These are phyloP conservation scores for Zizania palustris DNA, from an alignment of 202 grass and related monocot species.

Conservation along the genomic window DNA sequence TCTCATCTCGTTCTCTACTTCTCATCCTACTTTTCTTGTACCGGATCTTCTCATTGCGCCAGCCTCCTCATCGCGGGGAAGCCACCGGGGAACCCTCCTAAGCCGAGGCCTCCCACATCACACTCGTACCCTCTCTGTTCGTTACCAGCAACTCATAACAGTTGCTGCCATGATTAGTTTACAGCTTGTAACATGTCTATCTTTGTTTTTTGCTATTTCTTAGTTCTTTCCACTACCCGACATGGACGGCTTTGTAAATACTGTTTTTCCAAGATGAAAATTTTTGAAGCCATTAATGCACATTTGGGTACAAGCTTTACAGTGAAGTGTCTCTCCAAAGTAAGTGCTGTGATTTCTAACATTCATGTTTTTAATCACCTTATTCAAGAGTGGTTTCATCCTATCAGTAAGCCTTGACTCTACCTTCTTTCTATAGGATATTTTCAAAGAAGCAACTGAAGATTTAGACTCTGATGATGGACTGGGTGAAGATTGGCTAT, in stretches of 20 bases:
- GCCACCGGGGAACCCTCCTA: too few species aligned
- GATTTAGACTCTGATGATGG: constrained; percentile 49
- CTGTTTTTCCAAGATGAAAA: constrained; percentile 72
- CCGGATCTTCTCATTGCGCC: too few species aligned
- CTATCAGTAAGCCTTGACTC: constrained; percentile 10
- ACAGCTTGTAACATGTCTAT: constrained; percentile 25
- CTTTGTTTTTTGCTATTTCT: constrained; percentile 41
- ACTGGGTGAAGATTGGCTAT: constrained; percentile 75
- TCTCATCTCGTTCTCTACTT: too few species aligned
- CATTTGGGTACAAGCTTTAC: constrained; percentile 80
- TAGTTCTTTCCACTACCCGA: constrained; percentile 57
- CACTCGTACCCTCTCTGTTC: too few species aligned
- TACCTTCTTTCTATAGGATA: constrained; percentile 62
- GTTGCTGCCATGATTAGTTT: constrained; percentile 14
- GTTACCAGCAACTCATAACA: too few species aligned
- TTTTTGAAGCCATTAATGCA: constrained; percentile 95
- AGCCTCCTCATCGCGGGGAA: too few species aligned
- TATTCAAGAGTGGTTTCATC: constrained; percentile 11
- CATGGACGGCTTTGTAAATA: constrained; percentile 88
- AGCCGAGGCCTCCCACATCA: too few species aligned
- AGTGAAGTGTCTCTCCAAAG: constrained; percentile 54
- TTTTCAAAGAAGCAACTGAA: constrained; percentile 86
- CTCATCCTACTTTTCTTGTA: too few species aligned
- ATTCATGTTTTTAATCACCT: constrained; percentile 26
- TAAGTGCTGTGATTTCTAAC: constrained; percentile 45